Evolutionary conservation across 306 rosid species (phyloP).

Genomic region (Malus orientalis): DNA sequence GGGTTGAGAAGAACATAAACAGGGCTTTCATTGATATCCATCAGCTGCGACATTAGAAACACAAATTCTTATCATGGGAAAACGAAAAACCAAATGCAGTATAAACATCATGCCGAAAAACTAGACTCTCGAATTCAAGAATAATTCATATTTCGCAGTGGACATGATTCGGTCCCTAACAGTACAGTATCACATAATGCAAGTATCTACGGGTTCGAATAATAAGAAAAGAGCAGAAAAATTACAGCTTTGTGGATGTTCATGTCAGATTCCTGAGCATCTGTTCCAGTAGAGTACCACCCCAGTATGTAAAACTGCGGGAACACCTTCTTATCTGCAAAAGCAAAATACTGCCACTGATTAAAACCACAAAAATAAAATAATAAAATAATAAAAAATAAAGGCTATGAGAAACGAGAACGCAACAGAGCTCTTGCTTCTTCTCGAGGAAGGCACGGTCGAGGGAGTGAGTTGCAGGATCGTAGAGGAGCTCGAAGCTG

Average conservation of each 20-base stretch:
- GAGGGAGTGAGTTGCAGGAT: constrained; percentile 63
- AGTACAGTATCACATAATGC: background rate
- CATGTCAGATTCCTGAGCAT: constrained; percentile 85
- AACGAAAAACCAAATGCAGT: background rate
- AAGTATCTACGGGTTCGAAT: background rate
- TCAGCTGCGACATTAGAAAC: constrained; percentile 46
- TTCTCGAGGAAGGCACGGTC: constrained; percentile 89
- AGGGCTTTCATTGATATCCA: constrained; percentile 94
- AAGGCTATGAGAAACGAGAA: background rate
- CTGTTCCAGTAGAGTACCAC: constrained; percentile 95
- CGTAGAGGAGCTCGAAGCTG: constrained; percentile 93
- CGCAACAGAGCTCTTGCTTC: constrained; percentile 96
- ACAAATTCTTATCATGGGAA: background rate
- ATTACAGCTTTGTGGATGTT: constrained; percentile 81
- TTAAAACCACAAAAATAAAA: background rate
- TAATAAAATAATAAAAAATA: background rate
- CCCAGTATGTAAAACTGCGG: constrained; percentile 88
- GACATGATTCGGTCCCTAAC: background rate
- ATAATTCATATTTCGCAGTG: background rate
- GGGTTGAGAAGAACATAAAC: constrained; percentile 93
- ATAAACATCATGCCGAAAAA: background rate
- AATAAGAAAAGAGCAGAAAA: background rate
- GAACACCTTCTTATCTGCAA: constrained; percentile 89
- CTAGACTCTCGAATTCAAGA: background rate
- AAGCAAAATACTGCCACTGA: background rate